Conservation (phyloP, 495 filamentous ascomycete genomes). For the Aspergillus campestris region DNA sequence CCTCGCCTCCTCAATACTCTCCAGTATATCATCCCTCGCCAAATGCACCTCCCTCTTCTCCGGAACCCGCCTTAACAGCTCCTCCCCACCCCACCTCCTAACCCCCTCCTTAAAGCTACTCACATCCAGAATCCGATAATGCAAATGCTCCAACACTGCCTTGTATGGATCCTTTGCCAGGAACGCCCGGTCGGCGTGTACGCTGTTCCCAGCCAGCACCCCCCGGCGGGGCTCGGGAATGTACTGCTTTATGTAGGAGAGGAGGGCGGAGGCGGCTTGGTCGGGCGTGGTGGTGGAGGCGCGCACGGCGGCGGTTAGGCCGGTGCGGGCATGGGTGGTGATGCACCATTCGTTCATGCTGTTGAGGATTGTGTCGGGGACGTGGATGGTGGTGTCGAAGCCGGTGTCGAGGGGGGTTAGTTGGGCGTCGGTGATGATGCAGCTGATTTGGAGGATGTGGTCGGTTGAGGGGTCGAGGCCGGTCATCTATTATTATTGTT, state of each 20-base stretch:
- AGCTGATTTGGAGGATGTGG: conserved; percentile 85
- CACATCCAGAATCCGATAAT: conserved; percentile 88
- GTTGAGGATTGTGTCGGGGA: conserved; percentile 59
- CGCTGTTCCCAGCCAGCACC: conserved; percentile 81
- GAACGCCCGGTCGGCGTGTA: conserved; percentile 85
- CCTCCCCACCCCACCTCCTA: conserved; percentile 63
- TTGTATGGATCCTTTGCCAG: conserved; percentile 65
- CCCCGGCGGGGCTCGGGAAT: conserved; percentile 56
- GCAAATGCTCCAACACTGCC: conserved; percentile 62
- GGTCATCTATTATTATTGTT: conserved; percentile 64
- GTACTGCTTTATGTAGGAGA: conserved; percentile 66
- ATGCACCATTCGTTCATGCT: conserved; percentile 69
- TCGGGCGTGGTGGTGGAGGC: conserved; percentile 63
- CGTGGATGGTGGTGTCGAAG: conserved; percentile 74
- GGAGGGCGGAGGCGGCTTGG: conserved; percentile 61
- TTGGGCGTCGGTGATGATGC: conserved; percentile 77
- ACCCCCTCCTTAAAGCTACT: conserved; percentile 85
- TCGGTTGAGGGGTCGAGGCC: conserved; percentile 73
- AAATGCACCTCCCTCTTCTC: conserved; percentile 69
- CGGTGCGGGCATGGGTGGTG: conserved; percentile 56
- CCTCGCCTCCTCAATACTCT: conserved; percentile 85
- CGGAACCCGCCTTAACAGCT: conserved; percentile 52
- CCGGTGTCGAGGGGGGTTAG: conserved; percentile 73
- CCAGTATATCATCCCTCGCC: conserved; percentile 82
- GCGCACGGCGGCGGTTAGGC: conserved; percentile 70